Evolutionary conservation across 1,284 basidiomycete species (phyloP), one percentile per base, ranked within the genome.

Genomic region (Cystobasidium sp.): DNA sequence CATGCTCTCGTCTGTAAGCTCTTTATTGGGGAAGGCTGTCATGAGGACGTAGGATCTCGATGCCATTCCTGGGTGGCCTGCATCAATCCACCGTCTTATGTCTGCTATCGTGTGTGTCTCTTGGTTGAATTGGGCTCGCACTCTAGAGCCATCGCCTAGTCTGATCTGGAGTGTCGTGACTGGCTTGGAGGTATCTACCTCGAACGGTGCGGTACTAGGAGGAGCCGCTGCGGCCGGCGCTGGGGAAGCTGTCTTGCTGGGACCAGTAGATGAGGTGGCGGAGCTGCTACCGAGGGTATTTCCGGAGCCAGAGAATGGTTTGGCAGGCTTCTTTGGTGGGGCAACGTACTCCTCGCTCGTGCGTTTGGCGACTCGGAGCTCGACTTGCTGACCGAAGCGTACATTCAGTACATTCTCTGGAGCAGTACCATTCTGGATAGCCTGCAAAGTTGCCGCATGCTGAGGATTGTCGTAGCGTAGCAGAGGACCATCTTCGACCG

Each of bases 81-180:
- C 91, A 77, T 94, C 90, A 84, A 98, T 93, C 81, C 93, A 93
- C 78, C 86, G 88, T 67, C 94, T 86, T 63, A 98, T 86, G 80
- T 98, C 94, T 9, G 86, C 87, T 8, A 99, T 88, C 0, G 93
- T 98, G 81, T 98, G 94, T 10, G 89, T 90, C 20, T 68, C 66
- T 71, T 94, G 85, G 83, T 99, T 99, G 90, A 98, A 92, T 68
- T 91, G 85, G 59, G 88, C 90, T 2, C 94, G 85, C 46, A 76
- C 90, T 90, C 91, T 87, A n/a, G 92, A 91, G 12, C 97, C 97
- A 83, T 97, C 94, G 10, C 90, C 91, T 59, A 98, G 82, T 61
- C 95, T 86, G 70, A 98, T 86, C 84, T 97, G 95, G n/a, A 99
- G 86, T 80, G 88, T 93, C 44, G 95, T 97, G 67, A 89, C 91